phyloP scores from a whole-genome alignment of 192 early-diverging fungal genomes.

The Coemansia sp. region DNA sequence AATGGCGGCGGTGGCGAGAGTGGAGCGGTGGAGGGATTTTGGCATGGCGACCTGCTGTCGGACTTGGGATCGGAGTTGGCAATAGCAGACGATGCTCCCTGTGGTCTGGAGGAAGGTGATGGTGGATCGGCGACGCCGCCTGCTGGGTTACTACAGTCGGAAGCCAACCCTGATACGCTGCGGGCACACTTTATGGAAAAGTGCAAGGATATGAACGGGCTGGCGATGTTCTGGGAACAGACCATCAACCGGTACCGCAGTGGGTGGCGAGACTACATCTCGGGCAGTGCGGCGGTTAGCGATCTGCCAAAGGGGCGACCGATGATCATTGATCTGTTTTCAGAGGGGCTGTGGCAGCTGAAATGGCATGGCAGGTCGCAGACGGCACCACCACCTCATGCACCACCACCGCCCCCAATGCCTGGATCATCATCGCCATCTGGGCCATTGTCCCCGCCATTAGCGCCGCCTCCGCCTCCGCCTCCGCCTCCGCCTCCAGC shows the following conservation, averaged over 20 bases:
- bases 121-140: constrained; percentile 31
- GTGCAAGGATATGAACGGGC: constrained; percentile 58
- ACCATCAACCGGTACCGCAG: constrained; percentile 39
- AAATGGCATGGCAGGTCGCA: neutral
- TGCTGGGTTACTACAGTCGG: constrained; percentile 14
- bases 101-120: neutral
- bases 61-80: neutral
- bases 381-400: neutral
- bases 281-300: neutral
- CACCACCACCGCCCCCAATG: neutral
- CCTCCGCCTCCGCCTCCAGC: neutral
- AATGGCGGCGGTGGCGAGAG: neutral
- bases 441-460: neutral
- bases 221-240: constrained; percentile 68
- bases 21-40: neutral
- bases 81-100: neutral
- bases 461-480: neutral
- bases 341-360: constrained; percentile 40
- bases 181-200: constrained; percentile 60
- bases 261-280: constrained; percentile 25
- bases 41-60: neutral
- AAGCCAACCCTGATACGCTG: constrained; percentile 60
- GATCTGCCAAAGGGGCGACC: constrained; percentile 27
- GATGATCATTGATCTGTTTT: constrained; percentile 43
- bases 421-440: neutral